These are phyloP conservation scores for Amaranthus cruentus DNA, from an alignment of 148 eudicot genomes.

Conservation along the genomic window DNA sequence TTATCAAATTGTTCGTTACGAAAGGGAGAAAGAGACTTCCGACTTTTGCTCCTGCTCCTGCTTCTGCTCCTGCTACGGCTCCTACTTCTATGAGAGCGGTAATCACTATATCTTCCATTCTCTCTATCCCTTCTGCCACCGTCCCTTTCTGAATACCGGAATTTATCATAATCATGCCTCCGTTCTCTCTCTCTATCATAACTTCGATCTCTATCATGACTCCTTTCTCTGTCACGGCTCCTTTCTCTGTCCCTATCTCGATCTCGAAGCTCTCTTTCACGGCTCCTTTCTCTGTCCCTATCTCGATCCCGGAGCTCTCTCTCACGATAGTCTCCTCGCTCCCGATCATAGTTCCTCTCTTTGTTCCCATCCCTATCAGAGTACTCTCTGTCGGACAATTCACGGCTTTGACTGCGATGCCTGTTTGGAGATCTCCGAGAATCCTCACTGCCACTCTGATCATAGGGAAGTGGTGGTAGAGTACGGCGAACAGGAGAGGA, in stretches of 20 bases:
- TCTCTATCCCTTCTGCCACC: slow-evolving; percentile 59
- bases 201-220: slow-evolving; percentile 36
- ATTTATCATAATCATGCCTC: slow-evolving; percentile 57
- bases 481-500: slow-evolving; percentile 93
- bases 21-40: slow-evolving; percentile 38
- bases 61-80: slow-evolving; percentile 59
- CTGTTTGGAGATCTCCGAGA: slow-evolving; percentile 57
- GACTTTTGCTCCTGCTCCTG: slow-evolving; percentile 62
- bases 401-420: slow-evolving; percentile 82
- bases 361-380: slow-evolving; percentile 32
- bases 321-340: slow-evolving; percentile 35
- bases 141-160: slow-evolving; percentile 42
- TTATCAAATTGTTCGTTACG: slow-evolving; percentile 26
- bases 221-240: slow-evolving; percentile 26
- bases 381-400: slow-evolving; percentile 62
- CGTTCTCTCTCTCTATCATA: slow-evolving; percentile 47
- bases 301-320: slow-evolving; percentile 37
- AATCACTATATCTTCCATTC: slow-evolving; percentile 37
- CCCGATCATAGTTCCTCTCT: slow-evolving; percentile 27
- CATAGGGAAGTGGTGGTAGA: slow-evolving; percentile 48
- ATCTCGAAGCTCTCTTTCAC: slow-evolving; percentile 20
- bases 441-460: slow-evolving; percentile 43
- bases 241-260: slow-evolving; percentile 29
- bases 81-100: slow-evolving; percentile 48
- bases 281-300: slow-evolving; percentile 31